Percentiles rank a stretch among this genome's conserved stretches.
Conservation (phyloP, 352 stramenopile species). For the Pelagophyceae sp. region DNA sequence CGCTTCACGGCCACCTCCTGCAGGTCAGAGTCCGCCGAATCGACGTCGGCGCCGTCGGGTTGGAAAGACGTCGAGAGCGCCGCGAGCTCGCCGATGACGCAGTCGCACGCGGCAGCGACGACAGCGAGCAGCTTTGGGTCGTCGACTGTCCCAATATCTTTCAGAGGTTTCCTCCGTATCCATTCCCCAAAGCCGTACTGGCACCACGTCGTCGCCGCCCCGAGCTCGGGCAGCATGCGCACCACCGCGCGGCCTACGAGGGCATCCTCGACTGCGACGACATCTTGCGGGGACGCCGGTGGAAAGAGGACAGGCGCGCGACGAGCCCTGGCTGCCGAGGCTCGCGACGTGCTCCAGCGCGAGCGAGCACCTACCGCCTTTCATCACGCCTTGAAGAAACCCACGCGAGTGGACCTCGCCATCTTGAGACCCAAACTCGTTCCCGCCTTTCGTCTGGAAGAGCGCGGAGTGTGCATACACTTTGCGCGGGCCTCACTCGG, state of each 20-base stretch:
- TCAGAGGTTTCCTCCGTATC: background rate
- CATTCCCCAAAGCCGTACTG: background rate
- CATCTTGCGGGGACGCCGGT: no score
- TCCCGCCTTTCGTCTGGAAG: no score
- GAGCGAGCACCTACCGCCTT: background rate
- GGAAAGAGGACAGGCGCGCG: no score
- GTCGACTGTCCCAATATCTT: background rate
- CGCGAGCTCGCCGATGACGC: background rate
- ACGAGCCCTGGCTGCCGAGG: background rate
- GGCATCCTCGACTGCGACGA: no score
- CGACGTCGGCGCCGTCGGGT: background rate
- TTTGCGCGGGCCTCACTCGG: no score
- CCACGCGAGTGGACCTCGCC: no score
- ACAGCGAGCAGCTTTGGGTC: background rate
- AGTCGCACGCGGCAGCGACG: background rate
- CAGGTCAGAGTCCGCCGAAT: background rate
- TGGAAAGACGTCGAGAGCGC: background rate
- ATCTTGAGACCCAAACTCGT: no score
- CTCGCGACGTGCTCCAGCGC: background rate
- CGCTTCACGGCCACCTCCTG: background rate
- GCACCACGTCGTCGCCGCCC: background rate
- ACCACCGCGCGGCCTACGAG: background rate
- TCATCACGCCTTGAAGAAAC: no score
- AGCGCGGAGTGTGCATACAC: no score
- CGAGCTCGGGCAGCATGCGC: background rate